Conservation (phyloP, 2,329 filamentous ascomycete genomes). For the Rhynchosporium graminicola region DNA sequence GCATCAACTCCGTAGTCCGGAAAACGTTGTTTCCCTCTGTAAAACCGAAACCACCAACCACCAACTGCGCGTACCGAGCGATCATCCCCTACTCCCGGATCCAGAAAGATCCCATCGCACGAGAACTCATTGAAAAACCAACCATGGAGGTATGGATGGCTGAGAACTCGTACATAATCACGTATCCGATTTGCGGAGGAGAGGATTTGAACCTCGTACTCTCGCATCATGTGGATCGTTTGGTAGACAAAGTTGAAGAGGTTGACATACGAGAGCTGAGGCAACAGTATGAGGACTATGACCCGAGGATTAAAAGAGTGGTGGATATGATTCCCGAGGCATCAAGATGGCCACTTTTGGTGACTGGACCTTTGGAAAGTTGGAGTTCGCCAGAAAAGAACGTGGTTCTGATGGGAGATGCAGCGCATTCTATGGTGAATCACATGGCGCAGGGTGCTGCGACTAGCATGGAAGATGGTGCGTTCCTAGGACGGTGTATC, state of each 20-base stretch:
- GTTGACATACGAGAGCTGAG: conserved; percentile 44
- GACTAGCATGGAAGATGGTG: conserved; percentile 48
- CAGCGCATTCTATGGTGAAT: conserved; percentile 46
- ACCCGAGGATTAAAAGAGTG: conserved; percentile 45
- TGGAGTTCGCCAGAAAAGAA: conserved; percentile 47
- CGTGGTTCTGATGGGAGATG: conserved; percentile 48
- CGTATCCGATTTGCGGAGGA: conserved; percentile 45
- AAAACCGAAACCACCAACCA: conserved; percentile 44
- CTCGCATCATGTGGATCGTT: conserved; percentile 43
- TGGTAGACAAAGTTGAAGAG: conserved; percentile 41
- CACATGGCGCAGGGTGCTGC: conserved; percentile 49
- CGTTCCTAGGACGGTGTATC: conserved; percentile 44
- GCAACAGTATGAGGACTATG: conserved; percentile 45
- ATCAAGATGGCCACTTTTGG: conserved; percentile 46
- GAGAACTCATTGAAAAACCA: conserved; percentile 41
- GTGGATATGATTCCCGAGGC: conserved; percentile 33
- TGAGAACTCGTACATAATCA: conserved; percentile 45
- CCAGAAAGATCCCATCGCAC: conserved; percentile 43
- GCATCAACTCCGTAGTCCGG: conserved; percentile 44
- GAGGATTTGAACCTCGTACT: conserved; percentile 47
- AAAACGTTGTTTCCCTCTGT: conserved; percentile 44
- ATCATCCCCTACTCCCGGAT: conserved; percentile 47
- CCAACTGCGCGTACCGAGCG: conserved; percentile 48
- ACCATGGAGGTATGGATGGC: conserved; percentile 49
- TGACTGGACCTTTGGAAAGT: conserved; percentile 45